Percentiles rank a stretch among this genome's conserved stretches.
Evolutionary conservation across 345 rosid species (phyloP).

Genomic region (Eucalyptus tenuipes): DNA sequence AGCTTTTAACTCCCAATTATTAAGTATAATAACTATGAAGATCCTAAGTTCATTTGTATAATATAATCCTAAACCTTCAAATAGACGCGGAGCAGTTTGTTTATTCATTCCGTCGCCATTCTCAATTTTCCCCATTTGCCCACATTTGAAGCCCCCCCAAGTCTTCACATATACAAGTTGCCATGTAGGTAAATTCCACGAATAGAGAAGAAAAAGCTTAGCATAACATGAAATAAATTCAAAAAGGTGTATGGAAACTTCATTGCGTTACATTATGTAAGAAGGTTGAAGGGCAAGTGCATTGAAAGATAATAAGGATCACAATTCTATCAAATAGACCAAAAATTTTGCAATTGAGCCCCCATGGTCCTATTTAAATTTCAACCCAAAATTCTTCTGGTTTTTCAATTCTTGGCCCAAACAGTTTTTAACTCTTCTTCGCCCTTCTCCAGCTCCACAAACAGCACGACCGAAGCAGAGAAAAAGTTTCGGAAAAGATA

Average conservation of each 20-base stretch:
- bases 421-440: not conserved
- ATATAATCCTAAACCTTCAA: not conserved
- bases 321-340: not conserved
- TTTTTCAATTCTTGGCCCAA: not conserved
- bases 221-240: not conserved
- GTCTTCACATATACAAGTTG: too few relatives aligned
- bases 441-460: not conserved
- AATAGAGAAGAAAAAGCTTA: not conserved
- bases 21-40: not conserved
- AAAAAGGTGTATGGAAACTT: not conserved
- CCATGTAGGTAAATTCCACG: not conserved
- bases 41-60: not conserved
- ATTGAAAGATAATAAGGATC: not conserved
- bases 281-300: not conserved
- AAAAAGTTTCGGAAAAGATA: not conserved
- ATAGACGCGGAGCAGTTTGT: not conserved
- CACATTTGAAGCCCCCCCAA: not conserved
- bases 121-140: not conserved
- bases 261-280: not conserved
- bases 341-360: not conserved
- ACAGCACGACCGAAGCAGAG: not conserved
- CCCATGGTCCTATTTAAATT: not conserved
- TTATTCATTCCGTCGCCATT: accelerated
- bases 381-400: not conserved
- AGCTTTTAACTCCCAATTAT: not conserved